Percentiles rank a stretch among this genome's conserved stretches.
phyloP scores from a whole-genome alignment of 768 basidiomycete genomes.

The Termitomyces sp. region DNA sequence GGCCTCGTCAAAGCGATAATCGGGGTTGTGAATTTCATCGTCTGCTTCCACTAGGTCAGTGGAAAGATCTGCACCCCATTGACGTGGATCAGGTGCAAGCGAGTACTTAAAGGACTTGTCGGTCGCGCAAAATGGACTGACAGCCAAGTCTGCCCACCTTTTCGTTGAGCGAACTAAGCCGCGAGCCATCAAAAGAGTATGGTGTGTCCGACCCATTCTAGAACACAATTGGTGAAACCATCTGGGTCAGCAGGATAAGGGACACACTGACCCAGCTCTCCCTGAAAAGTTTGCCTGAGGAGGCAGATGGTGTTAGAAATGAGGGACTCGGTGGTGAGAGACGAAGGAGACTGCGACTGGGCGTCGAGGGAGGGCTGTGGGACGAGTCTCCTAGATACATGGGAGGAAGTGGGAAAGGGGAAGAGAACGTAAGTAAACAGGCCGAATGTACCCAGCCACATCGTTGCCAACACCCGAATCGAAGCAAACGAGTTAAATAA shows the following conservation, averaged over 20 bases:
- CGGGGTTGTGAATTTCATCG: slow-evolving; percentile 70
- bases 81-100: slow-evolving; percentile 57
- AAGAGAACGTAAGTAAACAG: slow-evolving; percentile 10
- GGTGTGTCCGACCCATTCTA: slow-evolving; percentile 33
- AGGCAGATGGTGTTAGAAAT: slow-evolving; percentile 18
- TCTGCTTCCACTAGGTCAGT: slow-evolving; percentile 55
- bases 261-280: slow-evolving; percentile 32
- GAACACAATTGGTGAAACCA: not conserved
- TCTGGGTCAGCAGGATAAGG: not conserved
- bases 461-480: slow-evolving; percentile 9
- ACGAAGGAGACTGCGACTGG: slow-evolving; percentile 23
- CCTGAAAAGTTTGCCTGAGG: slow-evolving; percentile 28
- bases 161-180: slow-evolving; percentile 37
- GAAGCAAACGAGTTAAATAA: slow-evolving; percentile 9
- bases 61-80: slow-evolving; percentile 59
- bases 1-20: slow-evolving; percentile 23
- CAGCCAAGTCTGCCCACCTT: slow-evolving; percentile 25
- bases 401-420: slow-evolving; percentile 17
- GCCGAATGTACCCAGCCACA: slow-evolving; percentile 7
- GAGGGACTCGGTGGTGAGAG: slow-evolving; percentile 5
- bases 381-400: slow-evolving; percentile 18
- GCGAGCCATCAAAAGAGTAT: slow-evolving; percentile 38
- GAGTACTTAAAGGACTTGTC: slow-evolving; percentile 40
- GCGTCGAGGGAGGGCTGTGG: slow-evolving; percentile 25
- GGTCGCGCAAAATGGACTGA: not conserved